These are phyloP conservation scores for Ceratobasidium sp. DNA, from an alignment of 1,284 basidiomycete genomes.

Conservation along the genomic window DNA sequence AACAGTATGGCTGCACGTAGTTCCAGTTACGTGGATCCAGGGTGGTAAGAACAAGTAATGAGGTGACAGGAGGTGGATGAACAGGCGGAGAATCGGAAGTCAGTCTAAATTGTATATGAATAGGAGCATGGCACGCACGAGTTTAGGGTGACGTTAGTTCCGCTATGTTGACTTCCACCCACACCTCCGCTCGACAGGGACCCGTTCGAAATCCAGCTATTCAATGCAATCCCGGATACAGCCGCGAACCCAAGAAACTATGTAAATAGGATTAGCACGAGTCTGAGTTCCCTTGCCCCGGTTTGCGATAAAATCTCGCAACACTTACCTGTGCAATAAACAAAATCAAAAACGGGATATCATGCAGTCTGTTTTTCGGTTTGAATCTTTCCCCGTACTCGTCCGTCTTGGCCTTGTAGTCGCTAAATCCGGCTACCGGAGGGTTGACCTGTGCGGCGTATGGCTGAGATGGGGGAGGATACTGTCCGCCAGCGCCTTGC, in stretches of 20 bases:
- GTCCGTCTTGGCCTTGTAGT: conserved; percentile 44
- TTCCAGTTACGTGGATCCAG: conserved; percentile 51
- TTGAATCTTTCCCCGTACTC: conserved; percentile 41
- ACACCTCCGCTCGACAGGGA: conserved; percentile 73
- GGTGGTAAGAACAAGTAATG: conserved; percentile 48
- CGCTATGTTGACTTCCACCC: conserved; percentile 62
- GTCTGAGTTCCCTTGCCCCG: neutral
- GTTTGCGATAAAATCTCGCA: too few species aligned
- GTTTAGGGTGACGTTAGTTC: conserved; percentile 70
- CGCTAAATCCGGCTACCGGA: conserved; percentile 29
- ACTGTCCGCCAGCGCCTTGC: conserved; percentile 38
- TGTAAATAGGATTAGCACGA: neutral
- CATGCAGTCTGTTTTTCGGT: conserved; percentile 63
- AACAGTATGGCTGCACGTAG: conserved; percentile 60
- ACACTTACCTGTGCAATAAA: conserved; percentile 73
- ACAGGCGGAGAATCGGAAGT: neutral
- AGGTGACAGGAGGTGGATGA: neutral
- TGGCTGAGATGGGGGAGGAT: conserved; percentile 38
- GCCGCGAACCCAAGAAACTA: conserved; percentile 76
- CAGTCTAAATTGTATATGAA: neutral
- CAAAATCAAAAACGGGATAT: conserved; percentile 76
- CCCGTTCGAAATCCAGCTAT: conserved; percentile 71
- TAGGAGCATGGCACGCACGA: conserved; percentile 58
- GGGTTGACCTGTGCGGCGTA: conserved; percentile 37
- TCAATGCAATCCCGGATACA: conserved; percentile 73